These are phyloP conservation scores for Fragaria ananassa DNA, from an alignment of 306 rosid species.

Conservation along the genomic window DNA sequence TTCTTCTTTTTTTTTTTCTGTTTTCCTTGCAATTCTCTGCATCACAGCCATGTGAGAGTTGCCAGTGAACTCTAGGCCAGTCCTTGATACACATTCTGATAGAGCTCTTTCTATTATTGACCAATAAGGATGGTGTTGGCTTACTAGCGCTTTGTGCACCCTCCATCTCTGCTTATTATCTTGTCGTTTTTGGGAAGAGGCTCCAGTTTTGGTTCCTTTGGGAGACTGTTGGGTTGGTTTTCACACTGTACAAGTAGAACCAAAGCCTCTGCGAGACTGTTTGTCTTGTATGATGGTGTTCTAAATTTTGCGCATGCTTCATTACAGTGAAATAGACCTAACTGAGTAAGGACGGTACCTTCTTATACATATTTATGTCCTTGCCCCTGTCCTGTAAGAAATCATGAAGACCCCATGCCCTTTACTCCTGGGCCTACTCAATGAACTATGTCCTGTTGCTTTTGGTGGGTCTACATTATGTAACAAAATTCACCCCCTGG, in stretches of 20 bases:
- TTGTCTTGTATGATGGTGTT: conserved; percentile 33
- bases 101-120: conserved; percentile 11
- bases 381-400: conserved; percentile 30
- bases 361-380: conserved; percentile 31
- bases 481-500: conserved; percentile 1
- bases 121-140: background rate
- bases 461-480: conserved; percentile 26
- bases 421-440: conserved; percentile 29
- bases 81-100: conserved; percentile 47
- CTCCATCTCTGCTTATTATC: background rate
- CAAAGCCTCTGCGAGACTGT: conserved; percentile 25
- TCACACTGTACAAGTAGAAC: conserved; percentile 30
- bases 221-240: conserved; percentile 36
- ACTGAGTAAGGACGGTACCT: conserved; percentile 40
- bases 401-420: conserved; percentile 24
- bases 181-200: conserved; percentile 26
- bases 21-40: conserved; percentile 7
- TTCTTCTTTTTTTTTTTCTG: too few relatives aligned
- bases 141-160: conserved; percentile 11
- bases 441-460: conserved; percentile 18
- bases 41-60: conserved; percentile 41
- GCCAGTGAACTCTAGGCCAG: conserved; percentile 37
- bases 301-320: conserved; percentile 54
- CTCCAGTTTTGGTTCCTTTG: conserved; percentile 5
- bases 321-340: conserved; percentile 46